phyloP scores from a whole-genome alignment of 129 eudicot species.

The Silybum marianum region DNA sequence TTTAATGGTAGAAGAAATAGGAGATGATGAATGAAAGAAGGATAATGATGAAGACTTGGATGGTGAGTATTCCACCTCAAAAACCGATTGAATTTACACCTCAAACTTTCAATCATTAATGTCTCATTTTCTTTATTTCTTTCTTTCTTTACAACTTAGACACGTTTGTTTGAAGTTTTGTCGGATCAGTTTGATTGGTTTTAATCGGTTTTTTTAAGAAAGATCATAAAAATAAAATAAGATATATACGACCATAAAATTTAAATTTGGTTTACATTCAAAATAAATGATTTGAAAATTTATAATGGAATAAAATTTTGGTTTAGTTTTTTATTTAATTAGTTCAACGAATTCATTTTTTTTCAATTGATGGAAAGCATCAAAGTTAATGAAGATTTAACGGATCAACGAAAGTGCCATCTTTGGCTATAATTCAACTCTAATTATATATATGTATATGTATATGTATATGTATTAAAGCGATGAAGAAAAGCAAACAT shows the following conservation, averaged over 20 bases:
- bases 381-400: too few relatives aligned
- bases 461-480: background rate
- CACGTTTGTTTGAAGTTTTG: background rate
- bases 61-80: constrained; percentile 22
- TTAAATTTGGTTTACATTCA: too few relatives aligned
- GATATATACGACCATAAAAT: too few relatives aligned
- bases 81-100: constrained; percentile 1
- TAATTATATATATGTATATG: too few relatives aligned
- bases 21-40: background rate
- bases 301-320: too few relatives aligned
- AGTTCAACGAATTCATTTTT: too few relatives aligned
- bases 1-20: background rate
- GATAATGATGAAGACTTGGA: background rate
- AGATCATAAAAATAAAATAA: too few relatives aligned
- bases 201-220: too few relatives aligned
- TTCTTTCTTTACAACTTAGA: background rate
- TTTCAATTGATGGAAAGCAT: too few relatives aligned
- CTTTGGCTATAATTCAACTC: constrained; percentile 9
- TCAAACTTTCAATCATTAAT: background rate
- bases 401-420: too few relatives aligned
- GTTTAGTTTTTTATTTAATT: too few relatives aligned
- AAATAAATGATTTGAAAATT: too few relatives aligned
- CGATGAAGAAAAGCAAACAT: background rate
- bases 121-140: background rate
- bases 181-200: background rate